Evolutionary conservation across 305 asterid species (phyloP), one percentile per base, ranked within the genome.

Genomic region (Fraxinus nigra): DNA sequence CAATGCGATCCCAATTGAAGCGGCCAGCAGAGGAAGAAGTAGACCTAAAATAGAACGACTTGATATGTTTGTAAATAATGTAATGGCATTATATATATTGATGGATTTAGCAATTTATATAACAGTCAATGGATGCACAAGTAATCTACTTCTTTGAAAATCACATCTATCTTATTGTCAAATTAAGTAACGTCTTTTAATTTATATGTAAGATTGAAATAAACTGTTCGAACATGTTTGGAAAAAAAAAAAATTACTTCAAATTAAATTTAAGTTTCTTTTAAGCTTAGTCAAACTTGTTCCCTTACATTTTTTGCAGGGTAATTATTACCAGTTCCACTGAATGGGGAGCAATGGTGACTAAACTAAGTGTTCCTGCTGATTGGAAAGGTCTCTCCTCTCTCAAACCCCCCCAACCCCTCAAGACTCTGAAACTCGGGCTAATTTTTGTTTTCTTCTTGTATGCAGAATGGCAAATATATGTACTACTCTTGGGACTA

Each of bases 401-500:
- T 20, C 30, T 61, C 83, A 40, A 22, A 22, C 82, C 37, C 37
- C 37, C 46, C 16, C 32, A 5, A 46, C 37, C 48, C 46, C 5
- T 22, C 43, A 1, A 22, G 28, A 32, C 22, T 63, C 40, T 46
- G 81, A 38, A 34, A 61, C 81, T 67, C 72, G 40, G 32, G 74
- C 67, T 82, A 63, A 84, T 20, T 9, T 32, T 9, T 32, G 11
- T 28, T 73, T 59, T 77, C 28, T 75, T 61, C 79, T 43, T 67
- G 51, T 51, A 56, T 87, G 91, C 98, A 94, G 99, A 94, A 76
- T 95, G 99, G 98, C 99, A 95, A 86, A 85, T 95, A 72, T 95
- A 94, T 88, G 75, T 92, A 81, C 82, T 95, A 18, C 94, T 95
- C 7, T 70, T 94, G 82, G 99, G 97, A 74, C 83, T 94, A 84